Evolutionary conservation across 2,329 filamentous ascomycete genomes (phyloP), one percentile per base, ranked within the genome.

Genomic region (Podosphaera aphanis): DNA sequence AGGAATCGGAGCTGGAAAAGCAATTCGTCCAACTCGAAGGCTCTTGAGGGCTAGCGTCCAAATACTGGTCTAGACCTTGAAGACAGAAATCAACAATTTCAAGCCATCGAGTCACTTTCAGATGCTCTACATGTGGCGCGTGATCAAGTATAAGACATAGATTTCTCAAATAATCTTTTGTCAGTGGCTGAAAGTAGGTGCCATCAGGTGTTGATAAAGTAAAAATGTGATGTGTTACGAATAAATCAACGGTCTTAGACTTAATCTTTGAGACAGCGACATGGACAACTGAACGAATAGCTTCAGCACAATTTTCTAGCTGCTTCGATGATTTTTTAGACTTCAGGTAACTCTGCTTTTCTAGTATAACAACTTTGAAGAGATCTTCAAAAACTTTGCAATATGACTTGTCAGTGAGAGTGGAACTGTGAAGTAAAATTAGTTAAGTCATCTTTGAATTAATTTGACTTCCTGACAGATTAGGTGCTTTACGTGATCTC

Each of bases 221-320:
- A 51, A 93, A 77, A 2, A 74, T 77, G 49, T 95, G 79, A 61
- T 93, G 85, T 51, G 84, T 77, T 51, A 93, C 67, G 15, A 94
- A 65, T 5, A 80, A 74, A 53, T 78, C 71, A n/a, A 88, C 67
- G 0, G 85, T 88, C 59, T 84, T 92, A 49, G 69, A 66, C 55
- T 77, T 80, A 50, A 95, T 62, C 49, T 71, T 77, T 18, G 68
- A 63, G 27, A 78, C 66, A 19, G 82, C 80, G 46, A 79, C 71
- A 51, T 79, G 75, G 42, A 92, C 70, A 20, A 79, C 73, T 21
- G 77, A 66, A 46, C 83, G 77, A 47, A 95, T 63, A 6, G 79
- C 77, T 41, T 74, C 72, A 25, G 80, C 80, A 55, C 77, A 83
- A 54, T 73, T 70, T 46, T 71, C 68, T 10, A 98, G 67, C 21